Base-by-base conservation (phyloP, 352 stramenopile genomes). In the Phytophthora syringae region DNA sequence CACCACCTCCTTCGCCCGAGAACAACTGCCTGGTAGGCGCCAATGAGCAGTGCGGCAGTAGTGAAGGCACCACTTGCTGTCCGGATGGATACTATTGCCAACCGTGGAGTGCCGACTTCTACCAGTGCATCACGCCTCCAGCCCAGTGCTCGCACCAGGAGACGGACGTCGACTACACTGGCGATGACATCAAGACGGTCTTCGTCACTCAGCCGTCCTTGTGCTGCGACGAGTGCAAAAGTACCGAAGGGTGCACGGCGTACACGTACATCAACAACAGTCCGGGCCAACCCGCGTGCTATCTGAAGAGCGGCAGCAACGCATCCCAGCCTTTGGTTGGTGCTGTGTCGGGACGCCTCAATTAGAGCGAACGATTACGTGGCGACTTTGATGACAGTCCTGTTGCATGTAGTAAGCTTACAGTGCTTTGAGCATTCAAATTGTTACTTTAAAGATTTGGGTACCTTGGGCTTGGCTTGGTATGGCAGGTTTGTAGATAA, bases 131-230 rank as follows among this genome's bases (percentile, higher is more conserved):
- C 24, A n/a, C 50, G 11, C 45, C 67, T 0, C 76, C 76, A 7
- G n/a, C 66, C 9, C 67, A 79, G 42, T 84, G 76, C 50, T n/a
- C n/a, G n/a, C n/a, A 24, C 2, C 72, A 79, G 37, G 2, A 39
- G 5, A 77, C 75, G 1, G 53, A 84, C 52, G 57, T 24, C 9
- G 76, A 84, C 50, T 80, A 73, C 47, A 59, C 64, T 11, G 74
- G 77, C 45, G 79, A 83, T 27, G 74, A 85, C 45, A 53, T 82
- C 52, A 21, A 72, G 52, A 81, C 72, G 0, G 64, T 82, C 25
- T 82, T 79, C 50, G 64, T 77, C 37, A 70, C 48, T n/a, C 56
- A 70, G 5, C 32, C 32, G 13, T 12, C 32, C 16, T 16, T 39
- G 7, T 79, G 71, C 43, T 79, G 71, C 25, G 56, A 50, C 0